Conservation (phyloP, 495 filamentous ascomycete genomes). For the Cercophora sp. region DNA sequence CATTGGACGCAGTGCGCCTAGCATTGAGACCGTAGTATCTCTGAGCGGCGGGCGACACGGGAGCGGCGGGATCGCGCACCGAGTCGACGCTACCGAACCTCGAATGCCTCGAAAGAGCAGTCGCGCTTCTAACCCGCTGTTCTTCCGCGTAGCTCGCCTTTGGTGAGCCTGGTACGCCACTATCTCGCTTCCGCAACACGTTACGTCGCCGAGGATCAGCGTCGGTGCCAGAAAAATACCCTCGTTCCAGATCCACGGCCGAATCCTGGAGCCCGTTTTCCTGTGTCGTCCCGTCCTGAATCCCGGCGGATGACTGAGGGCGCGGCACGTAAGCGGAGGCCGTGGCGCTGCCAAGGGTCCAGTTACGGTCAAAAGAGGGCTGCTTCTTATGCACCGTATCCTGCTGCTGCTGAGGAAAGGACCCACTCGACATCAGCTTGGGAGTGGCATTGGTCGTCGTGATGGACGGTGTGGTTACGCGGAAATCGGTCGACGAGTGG, state of each 20-base stretch:
- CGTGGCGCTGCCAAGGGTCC: slow-evolving; percentile 67
- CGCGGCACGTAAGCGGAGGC: slow-evolving; percentile 26
- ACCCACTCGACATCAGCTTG: slow-evolving; percentile 29
- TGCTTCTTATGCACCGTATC: slow-evolving; percentile 62
- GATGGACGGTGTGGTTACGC: slow-evolving; percentile 33
- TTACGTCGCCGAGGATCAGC: slow-evolving; percentile 70
- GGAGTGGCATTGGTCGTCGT: slow-evolving; percentile 28
- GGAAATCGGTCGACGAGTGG: slow-evolving; percentile 82
- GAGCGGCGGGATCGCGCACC: slow-evolving; percentile 36
- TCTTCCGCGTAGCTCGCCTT: slow-evolving; percentile 74
- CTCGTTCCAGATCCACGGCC: slow-evolving; percentile 69
- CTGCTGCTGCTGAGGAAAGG: slow-evolving; percentile 31
- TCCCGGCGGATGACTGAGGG: slow-evolving; percentile 43
- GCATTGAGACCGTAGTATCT: slow-evolving; percentile 57
- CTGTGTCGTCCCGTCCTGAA: slow-evolving; percentile 34
- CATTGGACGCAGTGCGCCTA: slow-evolving; percentile 48
- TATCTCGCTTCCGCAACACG: slow-evolving; percentile 75
- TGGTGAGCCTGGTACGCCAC: slow-evolving; percentile 41
- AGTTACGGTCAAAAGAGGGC: slow-evolving; percentile 83
- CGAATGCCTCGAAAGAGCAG: slow-evolving; percentile 65
- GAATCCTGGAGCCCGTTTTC: slow-evolving; percentile 36
- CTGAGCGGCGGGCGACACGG: slow-evolving; percentile 46
- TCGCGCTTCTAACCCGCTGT: slow-evolving; percentile 55
- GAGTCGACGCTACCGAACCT: slow-evolving; percentile 71
- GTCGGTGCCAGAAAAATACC: slow-evolving; percentile 92